These are phyloP conservation scores for Populus deltoides DNA, from an alignment of 345 rosid genomes.

Conservation along the genomic window DNA sequence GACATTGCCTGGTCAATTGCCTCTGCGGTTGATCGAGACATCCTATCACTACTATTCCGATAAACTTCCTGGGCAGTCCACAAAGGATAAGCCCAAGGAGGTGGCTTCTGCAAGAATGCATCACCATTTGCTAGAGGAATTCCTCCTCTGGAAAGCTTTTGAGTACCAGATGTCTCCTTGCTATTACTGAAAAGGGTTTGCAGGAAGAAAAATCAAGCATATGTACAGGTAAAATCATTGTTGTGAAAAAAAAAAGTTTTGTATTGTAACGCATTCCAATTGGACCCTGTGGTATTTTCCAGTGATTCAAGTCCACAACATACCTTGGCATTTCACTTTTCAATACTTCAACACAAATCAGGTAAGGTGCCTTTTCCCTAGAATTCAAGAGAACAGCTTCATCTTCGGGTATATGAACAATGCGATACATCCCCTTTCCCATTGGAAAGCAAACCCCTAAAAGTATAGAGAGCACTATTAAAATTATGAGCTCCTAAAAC, in stretches of 20 bases:
- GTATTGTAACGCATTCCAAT: background rate
- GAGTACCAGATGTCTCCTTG: conserved; percentile 66
- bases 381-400: conserved; percentile 97
- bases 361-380: conserved; percentile 97
- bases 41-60: conserved; percentile 93
- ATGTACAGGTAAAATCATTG: conserved; percentile 4
- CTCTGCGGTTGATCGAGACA: conserved; percentile 92
- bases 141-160: conserved; percentile 93
- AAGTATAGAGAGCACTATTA: conserved; percentile 21
- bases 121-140: conserved; percentile 98
- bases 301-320: background rate
- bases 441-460: conserved; percentile 96
- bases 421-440: conserved; percentile 95
- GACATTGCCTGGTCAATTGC: conserved; percentile 99
- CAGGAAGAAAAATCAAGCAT: conserved; percentile 9
- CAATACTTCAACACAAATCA: conserved; percentile 87
- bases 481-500: background rate
- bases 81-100: conserved; percentile 99
- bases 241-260: background rate
- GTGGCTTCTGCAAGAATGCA: conserved; percentile 91
- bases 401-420: conserved; percentile 95
- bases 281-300: background rate
- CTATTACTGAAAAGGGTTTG: conserved; percentile 47
- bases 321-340: conserved; percentile 84
- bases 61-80: conserved; percentile 95